Evolutionary conservation across 179 eudicot genomes (phyloP).

Genomic region (Drosera spatulata): DNA sequence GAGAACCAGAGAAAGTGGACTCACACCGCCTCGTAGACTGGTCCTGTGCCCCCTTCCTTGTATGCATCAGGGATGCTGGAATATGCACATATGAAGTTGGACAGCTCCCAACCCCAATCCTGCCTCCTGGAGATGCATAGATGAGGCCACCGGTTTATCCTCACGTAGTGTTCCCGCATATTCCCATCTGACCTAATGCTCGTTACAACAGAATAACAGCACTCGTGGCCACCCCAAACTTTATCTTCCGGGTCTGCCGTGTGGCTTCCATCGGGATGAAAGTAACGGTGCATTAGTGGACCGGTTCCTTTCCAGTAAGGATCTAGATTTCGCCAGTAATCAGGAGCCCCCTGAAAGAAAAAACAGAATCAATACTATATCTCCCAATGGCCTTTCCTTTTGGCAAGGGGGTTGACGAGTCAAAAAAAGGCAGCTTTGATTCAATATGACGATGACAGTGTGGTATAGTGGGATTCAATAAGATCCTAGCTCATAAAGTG

Average conservation of each 20-base stretch:
- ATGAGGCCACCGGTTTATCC: constrained; percentile 80
- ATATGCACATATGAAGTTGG: constrained; percentile 45
- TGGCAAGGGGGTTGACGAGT: too few species aligned
- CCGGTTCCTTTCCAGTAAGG: constrained; percentile 65
- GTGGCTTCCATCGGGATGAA: constrained; percentile 73
- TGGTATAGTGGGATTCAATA: too few species aligned
- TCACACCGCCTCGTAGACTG: constrained; percentile 11
- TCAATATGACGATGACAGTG: too few species aligned
- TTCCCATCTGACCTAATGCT: constrained; percentile 30
- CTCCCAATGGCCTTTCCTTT: background rate
- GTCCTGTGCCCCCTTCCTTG: constrained; percentile 67
- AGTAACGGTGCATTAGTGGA: constrained; percentile 58
- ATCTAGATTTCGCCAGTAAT: constrained; percentile 70
- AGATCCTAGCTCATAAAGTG: background rate
- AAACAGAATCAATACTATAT: background rate
- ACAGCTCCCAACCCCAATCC: constrained; percentile 92
- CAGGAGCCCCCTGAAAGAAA: constrained; percentile 51
- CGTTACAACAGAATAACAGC: constrained; percentile 53
- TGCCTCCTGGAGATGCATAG: constrained; percentile 42
- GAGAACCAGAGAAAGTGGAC: too few species aligned
- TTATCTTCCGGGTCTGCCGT: constrained; percentile 66
- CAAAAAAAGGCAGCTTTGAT: too few species aligned
- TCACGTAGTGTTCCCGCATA: constrained; percentile 67
- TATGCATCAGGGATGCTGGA: constrained; percentile 63
- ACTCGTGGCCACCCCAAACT: constrained; percentile 95